A percentile compares a stretch with the other conserved stretches of the same genome.
phyloP scores from a whole-genome alignment of 2,329 filamentous ascomycete genomes.

The Fusarium guadeloupense region DNA sequence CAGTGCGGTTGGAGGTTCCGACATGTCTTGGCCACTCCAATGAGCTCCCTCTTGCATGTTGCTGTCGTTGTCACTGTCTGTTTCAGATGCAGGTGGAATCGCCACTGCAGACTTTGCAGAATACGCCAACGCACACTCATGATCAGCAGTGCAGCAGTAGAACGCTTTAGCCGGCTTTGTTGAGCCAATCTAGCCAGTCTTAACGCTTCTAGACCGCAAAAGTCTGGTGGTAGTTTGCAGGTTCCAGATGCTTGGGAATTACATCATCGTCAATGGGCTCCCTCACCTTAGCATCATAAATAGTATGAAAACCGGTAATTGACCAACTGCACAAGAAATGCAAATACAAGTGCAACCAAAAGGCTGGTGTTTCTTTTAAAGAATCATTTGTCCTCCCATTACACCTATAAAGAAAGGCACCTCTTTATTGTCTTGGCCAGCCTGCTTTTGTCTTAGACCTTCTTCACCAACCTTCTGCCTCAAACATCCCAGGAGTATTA shows the following conservation, averaged over 20 bases:
- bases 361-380: slow-evolving; percentile 2
- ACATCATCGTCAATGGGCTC: slow-evolving; percentile 41
- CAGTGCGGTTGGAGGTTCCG: slow-evolving; percentile 28
- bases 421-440: slow-evolving; percentile 15
- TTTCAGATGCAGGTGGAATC: slow-evolving; percentile 27
- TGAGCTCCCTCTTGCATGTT: slow-evolving; percentile 24
- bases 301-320: slow-evolving; percentile 36
- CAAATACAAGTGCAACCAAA: slow-evolving; percentile 2
- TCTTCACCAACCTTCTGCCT: slow-evolving; percentile 1
- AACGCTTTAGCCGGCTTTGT: slow-evolving; percentile 20
- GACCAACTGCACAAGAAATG: slow-evolving; percentile 10
- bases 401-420: slow-evolving; percentile 9
- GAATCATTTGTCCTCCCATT: slow-evolving; percentile 2
- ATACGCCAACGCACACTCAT: slow-evolving; percentile 21
- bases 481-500: not conserved
- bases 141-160: slow-evolving; percentile 26
- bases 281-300: slow-evolving; percentile 33
- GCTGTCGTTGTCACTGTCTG: too few relatives aligned
- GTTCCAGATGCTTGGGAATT: slow-evolving; percentile 32
- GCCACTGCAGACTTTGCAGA: slow-evolving; percentile 8
- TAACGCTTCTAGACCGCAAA: slow-evolving; percentile 9
- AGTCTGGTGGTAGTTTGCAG: slow-evolving; percentile 12
- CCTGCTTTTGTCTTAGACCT: slow-evolving; percentile 21
- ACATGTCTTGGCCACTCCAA: not conserved
- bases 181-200: slow-evolving; percentile 3